phyloP scores from a whole-genome alignment of 192 early-diverging fungal genomes.

The Coemansia sp. region DNA sequence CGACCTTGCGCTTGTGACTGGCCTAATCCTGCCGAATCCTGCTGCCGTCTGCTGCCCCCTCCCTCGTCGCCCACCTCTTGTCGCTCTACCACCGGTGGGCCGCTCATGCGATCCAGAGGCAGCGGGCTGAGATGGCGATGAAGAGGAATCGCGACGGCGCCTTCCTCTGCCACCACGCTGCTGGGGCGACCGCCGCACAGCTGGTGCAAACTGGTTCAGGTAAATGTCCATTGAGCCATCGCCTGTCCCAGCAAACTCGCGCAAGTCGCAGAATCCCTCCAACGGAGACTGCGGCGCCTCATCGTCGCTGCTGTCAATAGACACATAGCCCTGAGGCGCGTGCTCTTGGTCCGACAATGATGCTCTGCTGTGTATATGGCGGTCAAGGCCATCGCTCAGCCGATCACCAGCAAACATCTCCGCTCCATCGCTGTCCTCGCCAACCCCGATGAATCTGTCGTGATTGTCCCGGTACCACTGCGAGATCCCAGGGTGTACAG shows the following conservation, averaged over 20 bases:
- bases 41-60: not conserved
- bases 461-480: constrained; percentile 45
- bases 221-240: constrained; percentile 24
- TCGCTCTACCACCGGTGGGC: not conserved
- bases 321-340: not conserved
- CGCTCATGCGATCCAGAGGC: not conserved
- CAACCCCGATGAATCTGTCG: not conserved
- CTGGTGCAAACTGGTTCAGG: constrained; percentile 33
- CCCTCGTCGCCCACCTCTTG: not conserved
- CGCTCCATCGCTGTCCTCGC: constrained; percentile 1
- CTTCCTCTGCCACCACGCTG: not conserved
- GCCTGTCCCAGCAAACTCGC: not conserved
- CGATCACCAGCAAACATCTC: not conserved
- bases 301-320: not conserved
- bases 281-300: constrained; percentile 29
- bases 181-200: constrained; percentile 3
- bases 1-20: constrained; percentile 3
- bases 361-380: not conserved
- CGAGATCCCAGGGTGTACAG: constrained; percentile 13
- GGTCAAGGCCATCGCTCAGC: not conserved
- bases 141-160: not conserved
- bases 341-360: not conserved
- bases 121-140: not conserved
- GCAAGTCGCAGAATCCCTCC: constrained; percentile 49
- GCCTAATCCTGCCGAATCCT: constrained; percentile 14